Base-by-base conservation (phyloP, 345 rosid species). In the Iberis pinnata region DNA sequence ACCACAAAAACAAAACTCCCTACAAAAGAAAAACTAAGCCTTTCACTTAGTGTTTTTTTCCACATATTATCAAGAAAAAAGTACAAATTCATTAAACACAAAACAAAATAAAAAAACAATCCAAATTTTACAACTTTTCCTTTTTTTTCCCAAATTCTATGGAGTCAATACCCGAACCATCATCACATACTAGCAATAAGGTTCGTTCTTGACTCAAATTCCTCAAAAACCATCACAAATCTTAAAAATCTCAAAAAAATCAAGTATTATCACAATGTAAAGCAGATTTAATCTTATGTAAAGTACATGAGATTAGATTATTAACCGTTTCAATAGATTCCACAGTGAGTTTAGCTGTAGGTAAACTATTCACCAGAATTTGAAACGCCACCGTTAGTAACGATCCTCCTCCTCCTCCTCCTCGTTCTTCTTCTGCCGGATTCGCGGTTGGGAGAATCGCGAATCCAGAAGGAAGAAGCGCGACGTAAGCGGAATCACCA, bases 261-360 rank as follows among this genome's bases (percentile, higher is more conserved):
- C 57, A 64, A 12, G 0, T 37, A 37, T 35, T 76, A 65, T 83
- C 86, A 43, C 94, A 88, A 24, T 79, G 92, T 22, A 83, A 81
- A 16, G 95, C 95, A 6, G 84, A 85, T 67, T 81, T 86, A 65
- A 93, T 93, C 76, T 88, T 88, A 65, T 86, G 94, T 9, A 88
- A 81, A 4, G 99, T 88, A 71, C 97, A 93, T 0, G 94, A 88
- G 51, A 93, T 86, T 26, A 88, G 77, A 55, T 83, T 88, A 60
- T 93, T 88, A 36, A 93, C 99, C 0, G 97, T 93, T 77, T 88
- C 97, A 54, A 93, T 94, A 12, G 99, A 93, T 57, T 93, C 99
- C 13, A 86, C 95, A 9, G 94, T 88, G 4, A 93, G 89, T 77
- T 88, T 88, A 11, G 95, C 94, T 32, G 95, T 81, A 4, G 99